These are phyloP conservation scores for Hemisphaericaspora xylanilytica DNA, from an alignment of 1,139 yeast genomes.

Conservation along the genomic window DNA sequence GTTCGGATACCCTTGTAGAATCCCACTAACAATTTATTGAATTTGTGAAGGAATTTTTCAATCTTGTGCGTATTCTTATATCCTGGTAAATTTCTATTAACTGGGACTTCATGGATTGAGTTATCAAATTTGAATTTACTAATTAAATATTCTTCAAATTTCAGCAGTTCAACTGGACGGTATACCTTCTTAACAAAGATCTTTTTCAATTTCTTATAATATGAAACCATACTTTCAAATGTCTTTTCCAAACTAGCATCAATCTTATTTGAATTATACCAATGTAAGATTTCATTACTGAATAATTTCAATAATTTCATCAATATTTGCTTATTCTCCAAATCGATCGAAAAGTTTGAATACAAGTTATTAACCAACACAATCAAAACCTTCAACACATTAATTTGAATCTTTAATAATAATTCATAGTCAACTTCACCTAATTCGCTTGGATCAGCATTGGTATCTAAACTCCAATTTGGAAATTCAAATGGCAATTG, in stretches of 20 bases:
- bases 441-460: constrained; percentile 35
- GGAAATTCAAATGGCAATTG: constrained; percentile 36
- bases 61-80: constrained; percentile 45
- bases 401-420: constrained; percentile 73
- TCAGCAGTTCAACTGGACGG: constrained; percentile 55
- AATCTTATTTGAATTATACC: constrained; percentile 59
- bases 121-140: constrained; percentile 42
- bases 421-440: constrained; percentile 54
- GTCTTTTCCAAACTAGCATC: constrained; percentile 40
- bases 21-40: constrained; percentile 63
- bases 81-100: constrained; percentile 48
- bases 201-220: constrained; percentile 69
- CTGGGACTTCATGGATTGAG: constrained; percentile 46
- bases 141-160: constrained; percentile 38
- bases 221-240: constrained; percentile 49
- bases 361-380: constrained; percentile 73
- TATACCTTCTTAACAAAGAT: constrained; percentile 76
- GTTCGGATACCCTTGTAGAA: constrained; percentile 59
- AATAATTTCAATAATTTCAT: constrained; percentile 66
- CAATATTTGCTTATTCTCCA: constrained; percentile 58
- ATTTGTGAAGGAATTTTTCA: constrained; percentile 57
- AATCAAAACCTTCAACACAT: constrained; percentile 74
- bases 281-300: constrained; percentile 68
- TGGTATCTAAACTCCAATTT: constrained; percentile 49
- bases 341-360: constrained; percentile 70